Percentiles rank a stretch among this genome's conserved stretches.
phyloP scores from a whole-genome alignment of 805 yeast genomes.

The Pichia pseudocactophila region DNA sequence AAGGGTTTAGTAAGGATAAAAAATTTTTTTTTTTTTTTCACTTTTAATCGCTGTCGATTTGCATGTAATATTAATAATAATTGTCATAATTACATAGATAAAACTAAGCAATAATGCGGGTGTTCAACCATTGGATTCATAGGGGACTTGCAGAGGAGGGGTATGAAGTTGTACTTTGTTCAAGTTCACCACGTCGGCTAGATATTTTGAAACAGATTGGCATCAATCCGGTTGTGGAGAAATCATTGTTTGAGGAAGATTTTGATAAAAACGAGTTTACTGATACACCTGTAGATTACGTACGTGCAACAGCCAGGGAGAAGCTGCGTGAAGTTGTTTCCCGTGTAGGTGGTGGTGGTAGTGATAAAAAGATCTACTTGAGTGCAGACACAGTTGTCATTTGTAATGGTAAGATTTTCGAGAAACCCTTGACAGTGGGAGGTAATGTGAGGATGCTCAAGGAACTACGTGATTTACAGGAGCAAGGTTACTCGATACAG shows the following conservation, averaged over 20 bases:
- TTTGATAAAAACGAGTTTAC: conserved; percentile 41
- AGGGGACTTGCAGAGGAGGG: conserved; percentile 12
- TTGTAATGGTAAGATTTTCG: conserved; percentile 52
- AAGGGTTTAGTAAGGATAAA: no score
- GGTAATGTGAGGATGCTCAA: conserved; percentile 44
- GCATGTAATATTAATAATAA: no score
- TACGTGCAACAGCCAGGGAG: conserved; percentile 53
- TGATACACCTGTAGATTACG: conserved; percentile 42
- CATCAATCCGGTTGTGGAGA: conserved; percentile 37
- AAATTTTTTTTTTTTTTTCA: no score
- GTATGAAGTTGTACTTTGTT: conserved; percentile 54
- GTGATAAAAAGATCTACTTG: conserved; percentile 26
- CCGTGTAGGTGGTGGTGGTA: conserved; percentile 26
- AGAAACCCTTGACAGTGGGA: conserved; percentile 61
- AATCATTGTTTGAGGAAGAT: conserved; percentile 72
- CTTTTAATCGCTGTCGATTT: no score
- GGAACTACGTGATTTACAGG: conserved; percentile 33
- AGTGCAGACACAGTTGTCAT: conserved; percentile 80
- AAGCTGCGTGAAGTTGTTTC: conserved; percentile 59
- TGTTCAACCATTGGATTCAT: conserved; percentile 25
- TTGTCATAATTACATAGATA: no score
- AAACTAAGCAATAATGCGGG: not conserved
- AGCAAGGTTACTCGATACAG: conserved; percentile 18
- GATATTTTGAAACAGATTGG: conserved; percentile 63
- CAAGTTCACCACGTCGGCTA: conserved; percentile 73